Conservation (phyloP, 164 flowering plant genomes). For the Annona squamosa region DNA sequence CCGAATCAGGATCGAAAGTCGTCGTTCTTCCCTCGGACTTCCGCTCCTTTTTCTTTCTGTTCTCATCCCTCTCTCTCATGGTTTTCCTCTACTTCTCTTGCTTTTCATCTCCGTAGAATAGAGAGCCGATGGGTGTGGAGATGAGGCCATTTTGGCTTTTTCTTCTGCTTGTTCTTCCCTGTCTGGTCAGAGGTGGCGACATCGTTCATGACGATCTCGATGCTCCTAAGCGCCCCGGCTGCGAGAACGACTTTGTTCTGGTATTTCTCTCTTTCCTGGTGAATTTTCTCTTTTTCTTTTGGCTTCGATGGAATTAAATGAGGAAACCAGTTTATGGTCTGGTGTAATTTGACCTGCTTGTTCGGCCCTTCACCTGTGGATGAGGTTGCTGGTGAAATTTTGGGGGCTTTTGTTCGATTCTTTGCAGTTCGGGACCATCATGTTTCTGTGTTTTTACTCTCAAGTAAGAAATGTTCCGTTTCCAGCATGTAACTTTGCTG, state of each 20-base stretch:
- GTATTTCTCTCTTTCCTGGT: slow-evolving; percentile 27
- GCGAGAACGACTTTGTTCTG: slow-evolving; percentile 81
- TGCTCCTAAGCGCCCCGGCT: slow-evolving; percentile 88
- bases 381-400: not conserved
- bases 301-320: not conserved
- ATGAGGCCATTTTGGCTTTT: not conserved
- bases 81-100: slow-evolving; percentile 1
- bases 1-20: too few relatives aligned
- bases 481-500: too few relatives aligned
- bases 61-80: not conserved
- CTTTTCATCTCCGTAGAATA: not conserved
- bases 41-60: not conserved
- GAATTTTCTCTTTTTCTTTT: not conserved
- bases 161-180: slow-evolving; percentile 8
- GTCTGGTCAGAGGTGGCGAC: slow-evolving; percentile 52
- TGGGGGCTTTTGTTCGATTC: not conserved
- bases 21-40: too few relatives aligned
- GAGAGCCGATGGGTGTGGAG: slow-evolving; percentile 2
- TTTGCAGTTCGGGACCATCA: not conserved
- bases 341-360: slow-evolving; percentile 1
- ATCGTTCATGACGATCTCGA: slow-evolving; percentile 69
- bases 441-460: not conserved
- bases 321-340: slow-evolving; percentile 11
- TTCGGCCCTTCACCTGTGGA: slow-evolving; percentile 19
- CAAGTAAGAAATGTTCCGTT: too few relatives aligned